Evolutionary conservation across 345 rosid genomes (phyloP).

Genomic region (Erysimum cheiranthoides): DNA sequence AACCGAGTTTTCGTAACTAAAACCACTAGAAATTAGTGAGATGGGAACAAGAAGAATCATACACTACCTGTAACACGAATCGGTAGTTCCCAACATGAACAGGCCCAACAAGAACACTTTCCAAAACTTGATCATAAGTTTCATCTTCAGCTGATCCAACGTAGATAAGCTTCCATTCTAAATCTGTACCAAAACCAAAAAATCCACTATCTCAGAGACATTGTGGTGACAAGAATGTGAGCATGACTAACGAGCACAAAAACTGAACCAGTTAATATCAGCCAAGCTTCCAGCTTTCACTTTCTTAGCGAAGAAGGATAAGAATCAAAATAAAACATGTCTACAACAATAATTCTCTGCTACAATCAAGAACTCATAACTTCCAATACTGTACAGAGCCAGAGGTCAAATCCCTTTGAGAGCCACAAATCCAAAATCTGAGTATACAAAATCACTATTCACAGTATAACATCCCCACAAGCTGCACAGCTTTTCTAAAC

Average conservation of each 20-base stretch:
- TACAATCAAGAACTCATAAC: no score
- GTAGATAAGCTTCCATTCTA: conserved; percentile 96
- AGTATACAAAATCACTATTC: background rate
- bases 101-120: conserved; percentile 96
- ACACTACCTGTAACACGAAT: conserved; percentile 73
- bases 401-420: background rate
- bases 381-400: conserved; percentile 4
- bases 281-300: background rate
- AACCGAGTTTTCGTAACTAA: background rate
- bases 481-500: no score
- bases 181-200: conserved; percentile 53
- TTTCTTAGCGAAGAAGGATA: background rate
- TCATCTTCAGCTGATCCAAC: conserved; percentile 99
- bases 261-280: background rate
- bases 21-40: background rate
- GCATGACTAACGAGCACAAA: background rate
- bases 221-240: background rate
- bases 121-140: conserved; percentile 79
- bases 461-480: no score
- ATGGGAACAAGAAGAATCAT: background rate
- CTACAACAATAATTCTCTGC: background rate
- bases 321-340: background rate
- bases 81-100: conserved; percentile 93
- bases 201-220: background rate
- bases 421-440: background rate